phyloP scores from a whole-genome alignment of 2,329 filamentous ascomycete genomes.

The Calonectria montana region DNA sequence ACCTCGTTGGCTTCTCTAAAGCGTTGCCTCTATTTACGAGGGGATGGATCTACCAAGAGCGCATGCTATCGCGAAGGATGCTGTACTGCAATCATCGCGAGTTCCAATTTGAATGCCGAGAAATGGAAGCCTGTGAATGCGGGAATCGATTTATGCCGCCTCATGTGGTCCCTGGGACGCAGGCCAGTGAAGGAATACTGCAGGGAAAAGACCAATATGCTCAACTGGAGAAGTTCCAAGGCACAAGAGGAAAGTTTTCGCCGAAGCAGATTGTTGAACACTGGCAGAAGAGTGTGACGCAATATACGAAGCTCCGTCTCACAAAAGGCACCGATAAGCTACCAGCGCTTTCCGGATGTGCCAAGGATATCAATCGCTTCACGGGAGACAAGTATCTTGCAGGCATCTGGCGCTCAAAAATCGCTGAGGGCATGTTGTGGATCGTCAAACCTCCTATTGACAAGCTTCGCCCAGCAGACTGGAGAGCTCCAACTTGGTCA shows the following conservation, averaged over 20 bases:
- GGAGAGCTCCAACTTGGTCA: constrained; percentile 18
- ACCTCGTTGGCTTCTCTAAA: neutral
- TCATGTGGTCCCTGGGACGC: neutral
- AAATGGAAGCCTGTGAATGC: constrained; percentile 26
- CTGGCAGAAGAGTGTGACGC: neutral
- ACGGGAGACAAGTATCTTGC: constrained; percentile 3
- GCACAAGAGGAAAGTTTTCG: neutral
- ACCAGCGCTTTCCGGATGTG: constrained; percentile 9
- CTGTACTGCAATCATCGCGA: constrained; percentile 32
- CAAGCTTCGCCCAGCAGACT: neutral
- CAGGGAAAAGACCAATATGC: constrained; percentile 2
- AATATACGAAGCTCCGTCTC: constrained; percentile 8
- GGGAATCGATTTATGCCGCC: neutral
- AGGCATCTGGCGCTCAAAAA: neutral
- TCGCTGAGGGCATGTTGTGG: constrained; percentile 9
- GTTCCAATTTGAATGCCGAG: constrained; percentile 31
- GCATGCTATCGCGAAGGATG: constrained; percentile 30
- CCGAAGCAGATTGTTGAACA: neutral
- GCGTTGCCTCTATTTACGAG: constrained; percentile 10
- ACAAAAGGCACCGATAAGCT: constrained; percentile 5
- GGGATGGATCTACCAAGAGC: constrained; percentile 39
- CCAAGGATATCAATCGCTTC: neutral
- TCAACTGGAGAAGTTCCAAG: neutral
- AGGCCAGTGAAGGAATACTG: neutral
- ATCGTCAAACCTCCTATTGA: neutral